These are phyloP conservation scores for Xerocomus spinulosus DNA, from an alignment of 768 basidiomycete genomes.

Conservation along the genomic window DNA sequence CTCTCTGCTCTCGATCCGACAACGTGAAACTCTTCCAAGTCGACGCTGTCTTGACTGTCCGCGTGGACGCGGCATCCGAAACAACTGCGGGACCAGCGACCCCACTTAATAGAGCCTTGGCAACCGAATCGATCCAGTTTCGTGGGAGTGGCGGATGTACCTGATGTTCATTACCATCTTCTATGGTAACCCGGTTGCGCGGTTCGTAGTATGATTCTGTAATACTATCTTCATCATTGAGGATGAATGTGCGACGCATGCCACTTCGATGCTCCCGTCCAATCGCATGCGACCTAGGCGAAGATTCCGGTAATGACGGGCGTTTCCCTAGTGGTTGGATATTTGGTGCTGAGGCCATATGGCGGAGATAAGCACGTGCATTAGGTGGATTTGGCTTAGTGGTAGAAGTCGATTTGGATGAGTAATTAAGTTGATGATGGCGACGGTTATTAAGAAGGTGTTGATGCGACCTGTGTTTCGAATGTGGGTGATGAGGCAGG, in stretches of 20 bases:
- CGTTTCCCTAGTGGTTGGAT: constrained; percentile 36
- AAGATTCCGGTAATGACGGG: constrained; percentile 29
- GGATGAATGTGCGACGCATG: constrained; percentile 28
- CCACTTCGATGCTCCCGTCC: constrained; percentile 22
- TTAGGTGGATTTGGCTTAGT: constrained; percentile 35
- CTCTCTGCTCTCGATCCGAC: constrained; percentile 19
- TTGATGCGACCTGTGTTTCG: constrained; percentile 14
- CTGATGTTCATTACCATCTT: constrained; percentile 30
- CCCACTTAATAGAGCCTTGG: constrained; percentile 58
- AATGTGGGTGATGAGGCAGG: constrained; percentile 20
- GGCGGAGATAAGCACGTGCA: constrained; percentile 66
- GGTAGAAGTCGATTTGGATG: constrained; percentile 20
- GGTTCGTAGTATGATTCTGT: constrained; percentile 18
- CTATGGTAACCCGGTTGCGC: constrained; percentile 28
- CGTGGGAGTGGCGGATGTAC: constrained; percentile 52
- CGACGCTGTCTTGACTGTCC: constrained; percentile 17
- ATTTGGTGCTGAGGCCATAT: constrained; percentile 62
- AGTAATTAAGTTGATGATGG: constrained; percentile 20
- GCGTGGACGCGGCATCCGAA: constrained; percentile 21
- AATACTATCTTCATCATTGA: constrained; percentile 32
- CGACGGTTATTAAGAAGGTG: constrained; percentile 20
- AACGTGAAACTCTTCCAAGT: constrained; percentile 24
- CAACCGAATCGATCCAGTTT: constrained; percentile 70
- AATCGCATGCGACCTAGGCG: constrained; percentile 31
- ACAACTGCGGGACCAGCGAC: constrained; percentile 37